phyloP scores from a whole-genome alignment of 177 flowering plant genomes.

The Vitis hybrid region DNA sequence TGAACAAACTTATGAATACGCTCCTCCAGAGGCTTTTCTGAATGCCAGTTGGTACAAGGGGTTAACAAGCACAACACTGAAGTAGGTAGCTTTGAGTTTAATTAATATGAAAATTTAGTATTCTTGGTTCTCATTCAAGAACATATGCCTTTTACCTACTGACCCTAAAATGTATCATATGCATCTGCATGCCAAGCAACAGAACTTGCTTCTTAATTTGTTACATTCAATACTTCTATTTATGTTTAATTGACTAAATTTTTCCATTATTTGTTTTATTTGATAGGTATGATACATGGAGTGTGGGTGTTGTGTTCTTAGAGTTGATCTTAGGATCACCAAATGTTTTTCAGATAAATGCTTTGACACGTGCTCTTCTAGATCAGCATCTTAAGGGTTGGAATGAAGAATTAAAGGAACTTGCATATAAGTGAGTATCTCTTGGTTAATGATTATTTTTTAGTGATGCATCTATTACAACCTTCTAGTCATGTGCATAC shows the following conservation, averaged over 20 bases:
- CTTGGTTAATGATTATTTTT: background rate
- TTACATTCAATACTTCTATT: background rate
- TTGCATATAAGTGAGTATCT: slow-evolving; percentile 80
- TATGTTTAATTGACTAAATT: background rate
- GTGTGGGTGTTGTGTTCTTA: slow-evolving; percentile 93
- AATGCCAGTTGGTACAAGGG: slow-evolving; percentile 78
- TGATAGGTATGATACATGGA: slow-evolving; percentile 97
- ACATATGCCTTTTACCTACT: background rate
- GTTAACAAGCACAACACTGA: slow-evolving; percentile 44
- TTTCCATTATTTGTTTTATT: slow-evolving; percentile 7
- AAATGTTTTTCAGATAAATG: slow-evolving; percentile 82
- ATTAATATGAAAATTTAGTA: background rate
- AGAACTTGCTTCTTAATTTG: background rate
- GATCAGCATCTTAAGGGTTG: slow-evolving; percentile 90
- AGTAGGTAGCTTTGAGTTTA: slow-evolving; percentile 43
- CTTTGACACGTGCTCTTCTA: slow-evolving; percentile 66
- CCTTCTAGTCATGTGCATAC: too few species aligned
- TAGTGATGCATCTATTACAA: too few species aligned
- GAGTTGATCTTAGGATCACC: slow-evolving; percentile 95
- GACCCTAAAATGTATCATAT: slow-evolving; percentile 2
- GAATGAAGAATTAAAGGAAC: slow-evolving; percentile 76
- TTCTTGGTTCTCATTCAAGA: background rate
- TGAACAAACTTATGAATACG: slow-evolving; percentile 87
- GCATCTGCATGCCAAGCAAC: background rate
- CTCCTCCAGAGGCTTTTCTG: slow-evolving; percentile 91